Evolutionary conservation across 768 basidiomycete genomes (phyloP).

Genomic region (Boletus rubropictus): DNA sequence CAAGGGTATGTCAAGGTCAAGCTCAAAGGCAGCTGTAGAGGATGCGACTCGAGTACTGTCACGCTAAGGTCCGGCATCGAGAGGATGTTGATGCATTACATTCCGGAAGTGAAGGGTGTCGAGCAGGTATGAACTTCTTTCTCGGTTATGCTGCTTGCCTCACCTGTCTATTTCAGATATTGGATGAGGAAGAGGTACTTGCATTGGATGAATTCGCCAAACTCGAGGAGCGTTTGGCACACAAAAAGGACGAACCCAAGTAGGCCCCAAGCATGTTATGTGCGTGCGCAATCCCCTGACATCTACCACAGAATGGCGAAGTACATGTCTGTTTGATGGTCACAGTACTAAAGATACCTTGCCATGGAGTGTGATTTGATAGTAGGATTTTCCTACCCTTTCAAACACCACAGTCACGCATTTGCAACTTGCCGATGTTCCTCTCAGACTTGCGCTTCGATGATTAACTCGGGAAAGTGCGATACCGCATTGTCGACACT

Average conservation of each 20-base stretch:
- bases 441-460: not conserved
- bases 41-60: constrained; percentile 89
- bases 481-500: not conserved
- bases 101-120: constrained; percentile 90
- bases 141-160: constrained; percentile 1
- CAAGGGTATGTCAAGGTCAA: constrained; percentile 80
- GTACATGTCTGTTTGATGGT: constrained; percentile 68
- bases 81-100: constrained; percentile 98
- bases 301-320: constrained; percentile 57
- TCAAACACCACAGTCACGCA: not conserved
- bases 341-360: not conserved
- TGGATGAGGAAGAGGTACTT: constrained; percentile 86
- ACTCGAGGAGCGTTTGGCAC: constrained; percentile 63
- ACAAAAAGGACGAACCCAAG: constrained; percentile 43
- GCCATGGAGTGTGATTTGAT: not conserved
- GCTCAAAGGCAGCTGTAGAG: constrained; percentile 95
- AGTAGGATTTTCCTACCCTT: not conserved
- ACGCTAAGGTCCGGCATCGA: constrained; percentile 97
- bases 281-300: constrained; percentile 1
- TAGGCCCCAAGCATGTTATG: constrained; percentile 28
- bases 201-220: constrained; percentile 86
- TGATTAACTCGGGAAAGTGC: not conserved
- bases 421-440: not conserved
- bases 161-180: constrained; percentile 44
- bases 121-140: constrained; percentile 55